These are phyloP conservation scores for Irineochytrium annulatum DNA, from an alignment of 192 early-diverging fungal species.

Conservation along the genomic window DNA sequence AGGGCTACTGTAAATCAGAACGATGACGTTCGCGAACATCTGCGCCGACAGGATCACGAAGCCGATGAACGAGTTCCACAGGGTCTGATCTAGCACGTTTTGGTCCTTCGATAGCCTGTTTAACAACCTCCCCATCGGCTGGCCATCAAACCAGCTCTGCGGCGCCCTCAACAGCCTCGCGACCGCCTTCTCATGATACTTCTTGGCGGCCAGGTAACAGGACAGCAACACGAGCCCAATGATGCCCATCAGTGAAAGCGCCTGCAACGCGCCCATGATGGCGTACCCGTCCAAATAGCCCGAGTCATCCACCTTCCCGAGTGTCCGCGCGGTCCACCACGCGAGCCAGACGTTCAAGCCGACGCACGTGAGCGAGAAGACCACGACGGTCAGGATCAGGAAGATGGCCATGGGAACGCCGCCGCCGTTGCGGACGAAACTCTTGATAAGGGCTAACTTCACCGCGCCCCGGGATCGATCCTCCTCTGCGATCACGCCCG, in stretches of 20 bases:
- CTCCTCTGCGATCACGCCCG: constrained; percentile 12
- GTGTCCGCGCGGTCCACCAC: neutral
- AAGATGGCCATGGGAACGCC: too few species aligned
- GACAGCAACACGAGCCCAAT: neutral
- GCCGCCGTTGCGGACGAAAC: neutral
- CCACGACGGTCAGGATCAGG: neutral
- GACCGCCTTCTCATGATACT: constrained; percentile 45
- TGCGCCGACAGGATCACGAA: too few species aligned
- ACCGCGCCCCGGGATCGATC: constrained; percentile 2
- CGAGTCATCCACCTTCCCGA: neutral
- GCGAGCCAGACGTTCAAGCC: neutral
- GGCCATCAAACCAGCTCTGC: constrained; percentile 58
- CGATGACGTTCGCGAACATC: too few species aligned
- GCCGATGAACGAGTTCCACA: constrained; percentile 28
- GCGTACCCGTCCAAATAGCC: neutral
- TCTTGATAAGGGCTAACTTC: neutral
- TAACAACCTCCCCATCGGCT: constrained; percentile 65
- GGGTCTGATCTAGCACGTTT: constrained; percentile 46
- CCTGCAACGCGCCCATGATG: neutral
- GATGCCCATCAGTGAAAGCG: too few species aligned
- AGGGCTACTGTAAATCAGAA: too few species aligned
- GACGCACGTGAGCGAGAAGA: neutral
- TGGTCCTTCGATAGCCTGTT: constrained; percentile 54
- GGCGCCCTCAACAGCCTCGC: constrained; percentile 43
- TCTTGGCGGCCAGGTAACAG: neutral